A percentile compares a stretch with the other conserved stretches of the same genome.
Evolutionary conservation across 768 basidiomycete genomes (phyloP).

Genomic region (Hygrocybe coccinea): DNA sequence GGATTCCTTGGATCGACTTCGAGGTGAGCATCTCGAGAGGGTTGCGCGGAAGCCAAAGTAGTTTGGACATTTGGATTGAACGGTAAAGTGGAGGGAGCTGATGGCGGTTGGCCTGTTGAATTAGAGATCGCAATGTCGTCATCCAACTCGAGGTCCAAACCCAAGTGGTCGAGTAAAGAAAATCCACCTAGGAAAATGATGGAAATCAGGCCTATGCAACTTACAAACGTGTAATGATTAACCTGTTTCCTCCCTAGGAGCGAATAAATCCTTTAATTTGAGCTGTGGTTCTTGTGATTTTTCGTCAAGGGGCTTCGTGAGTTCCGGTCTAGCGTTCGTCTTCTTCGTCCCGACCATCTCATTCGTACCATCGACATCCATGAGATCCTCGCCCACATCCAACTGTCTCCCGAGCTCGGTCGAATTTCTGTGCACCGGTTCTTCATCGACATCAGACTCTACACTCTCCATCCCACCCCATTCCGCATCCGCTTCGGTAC

Average conservation of each 20-base stretch:
- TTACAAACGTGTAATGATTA: constrained; percentile 14
- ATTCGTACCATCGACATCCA: constrained; percentile 1
- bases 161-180: constrained; percentile 70
- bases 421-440: neutral
- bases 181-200: constrained; percentile 46
- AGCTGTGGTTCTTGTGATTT: constrained; percentile 8
- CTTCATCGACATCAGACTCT: constrained; percentile 52
- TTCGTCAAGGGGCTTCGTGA: neutral
- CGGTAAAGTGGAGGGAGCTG: constrained; percentile 14
- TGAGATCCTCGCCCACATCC: neutral
- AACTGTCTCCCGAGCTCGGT: neutral
- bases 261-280: constrained; percentile 70
- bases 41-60: constrained; percentile 21
- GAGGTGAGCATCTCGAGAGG: constrained; percentile 7
- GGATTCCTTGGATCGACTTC: constrained; percentile 49
- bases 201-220: neutral
- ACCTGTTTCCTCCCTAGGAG: constrained; percentile 65
- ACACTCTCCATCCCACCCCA: constrained; percentile 61
- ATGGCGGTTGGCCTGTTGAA: constrained; percentile 4
- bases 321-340: too few species aligned
- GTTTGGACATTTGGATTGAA: constrained; percentile 22
- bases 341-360: constrained; percentile 10
- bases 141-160: constrained; percentile 68
- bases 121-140: constrained; percentile 40
- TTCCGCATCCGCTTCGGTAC: constrained; percentile 38